Conservation (phyloP, 2,329 filamentous ascomycete species). For the Seiridium cupressi region DNA sequence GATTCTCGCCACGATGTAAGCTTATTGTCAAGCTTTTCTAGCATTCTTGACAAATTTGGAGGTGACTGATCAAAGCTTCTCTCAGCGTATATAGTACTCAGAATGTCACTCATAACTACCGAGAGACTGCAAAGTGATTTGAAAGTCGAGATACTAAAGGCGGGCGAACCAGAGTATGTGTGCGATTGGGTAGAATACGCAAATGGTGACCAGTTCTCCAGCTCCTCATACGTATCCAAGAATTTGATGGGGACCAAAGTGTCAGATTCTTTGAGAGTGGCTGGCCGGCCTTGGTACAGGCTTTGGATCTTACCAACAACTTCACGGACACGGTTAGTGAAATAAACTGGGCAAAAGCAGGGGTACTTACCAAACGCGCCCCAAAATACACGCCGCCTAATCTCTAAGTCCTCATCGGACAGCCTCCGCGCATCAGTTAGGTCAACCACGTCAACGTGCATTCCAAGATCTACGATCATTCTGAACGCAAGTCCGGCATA, state of each 20-base stretch:
- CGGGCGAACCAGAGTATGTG: slow-evolving; percentile 31
- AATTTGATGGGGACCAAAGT: slow-evolving; percentile 45
- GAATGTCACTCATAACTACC: slow-evolving; percentile 43
- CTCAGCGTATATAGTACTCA: slow-evolving; percentile 43
- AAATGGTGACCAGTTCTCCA: slow-evolving; percentile 49
- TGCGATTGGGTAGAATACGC: slow-evolving; percentile 28
- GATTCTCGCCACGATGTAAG: neutral
- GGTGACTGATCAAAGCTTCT: slow-evolving; percentile 33
- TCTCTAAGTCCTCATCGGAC: slow-evolving; percentile 43
- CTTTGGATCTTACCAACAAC: slow-evolving; percentile 51
- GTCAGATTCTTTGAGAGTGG: slow-evolving; percentile 43
- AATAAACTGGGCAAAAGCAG: no score
- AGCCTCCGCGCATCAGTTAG: slow-evolving; percentile 29
- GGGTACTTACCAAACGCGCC: slow-evolving; percentile 32
- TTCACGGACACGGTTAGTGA: neutral
- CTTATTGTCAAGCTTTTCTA: slow-evolving; percentile 11
- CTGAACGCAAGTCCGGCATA: slow-evolving; percentile 57
- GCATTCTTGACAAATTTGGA: slow-evolving; percentile 31
- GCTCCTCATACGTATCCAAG: slow-evolving; percentile 49
- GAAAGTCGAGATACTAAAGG: slow-evolving; percentile 43
- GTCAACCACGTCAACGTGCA: slow-evolving; percentile 15
- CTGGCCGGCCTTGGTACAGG: slow-evolving; percentile 53
- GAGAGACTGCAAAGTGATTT: slow-evolving; percentile 40
- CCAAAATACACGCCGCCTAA: slow-evolving; percentile 43
- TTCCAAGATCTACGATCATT: slow-evolving; percentile 52